Evolutionary conservation across 345 rosid species (phyloP).

Genomic region (Eucalyptus sp.): DNA sequence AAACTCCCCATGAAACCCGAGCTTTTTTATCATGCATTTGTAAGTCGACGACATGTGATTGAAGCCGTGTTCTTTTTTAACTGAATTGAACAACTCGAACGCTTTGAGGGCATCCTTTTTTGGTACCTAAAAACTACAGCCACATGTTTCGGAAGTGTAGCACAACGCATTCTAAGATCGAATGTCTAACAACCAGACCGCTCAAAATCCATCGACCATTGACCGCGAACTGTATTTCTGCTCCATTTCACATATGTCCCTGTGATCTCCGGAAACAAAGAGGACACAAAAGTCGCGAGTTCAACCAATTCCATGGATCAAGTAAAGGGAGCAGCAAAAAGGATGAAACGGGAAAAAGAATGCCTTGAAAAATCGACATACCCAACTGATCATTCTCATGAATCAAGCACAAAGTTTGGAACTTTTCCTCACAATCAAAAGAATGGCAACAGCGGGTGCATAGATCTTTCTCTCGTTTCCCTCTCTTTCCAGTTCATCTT

Average conservation of each 20-base stretch:
- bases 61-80: slow-evolving; percentile 34
- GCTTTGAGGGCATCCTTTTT: slow-evolving; percentile 50
- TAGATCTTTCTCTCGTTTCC: background rate
- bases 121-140: slow-evolving; percentile 62
- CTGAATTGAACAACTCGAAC: slow-evolving; percentile 56
- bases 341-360: background rate
- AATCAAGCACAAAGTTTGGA: background rate
- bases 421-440: background rate
- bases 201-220: background rate
- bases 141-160: slow-evolving; percentile 74
- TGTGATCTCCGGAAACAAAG: background rate
- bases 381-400: background rate
- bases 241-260: background rate
- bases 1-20: slow-evolving; percentile 60
- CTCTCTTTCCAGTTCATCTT: background rate
- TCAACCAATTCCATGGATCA: background rate
- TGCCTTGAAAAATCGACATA: background rate
- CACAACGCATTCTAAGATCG: slow-evolving; percentile 32
- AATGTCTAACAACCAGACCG: background rate
- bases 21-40: slow-evolving; percentile 59
- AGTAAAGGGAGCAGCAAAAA: background rate
- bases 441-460: background rate
- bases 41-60: slow-evolving; percentile 63
- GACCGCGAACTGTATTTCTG: background rate
- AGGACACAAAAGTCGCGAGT: background rate